Base-by-base conservation (phyloP, 805 yeast species). In the Candida sphagnicola region DNA sequence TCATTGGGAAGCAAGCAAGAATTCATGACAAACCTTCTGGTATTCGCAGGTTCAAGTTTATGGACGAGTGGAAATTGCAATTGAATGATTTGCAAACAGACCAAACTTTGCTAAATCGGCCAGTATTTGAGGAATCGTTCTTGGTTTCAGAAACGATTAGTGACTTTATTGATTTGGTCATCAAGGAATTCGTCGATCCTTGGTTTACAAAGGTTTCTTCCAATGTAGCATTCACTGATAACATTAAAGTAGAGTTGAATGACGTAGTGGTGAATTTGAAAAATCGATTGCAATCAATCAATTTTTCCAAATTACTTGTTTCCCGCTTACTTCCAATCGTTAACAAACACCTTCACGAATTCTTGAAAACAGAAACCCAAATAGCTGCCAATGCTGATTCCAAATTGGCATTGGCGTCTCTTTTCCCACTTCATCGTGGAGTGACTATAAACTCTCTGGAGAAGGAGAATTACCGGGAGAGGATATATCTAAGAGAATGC, bases 301-400 rank as follows among this genome's bases (percentile, higher is more conserved):
- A 86, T 49, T 59, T 75, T 15, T 68, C 88, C 1, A 70, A 71
- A 30, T 52, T 87, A 21, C 43, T 84, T 2, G 80, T 86, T 1
- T 61, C 77, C 21, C 70, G 71, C 32, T 25, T 85, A 0, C 39
- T 85, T 5, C 96, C 96, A 0, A 48, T 82, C 1, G 5, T 87
- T 1, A 80, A 85, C 1, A 74, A 71, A 10, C 95, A 89, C 54
- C 72, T 82, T 42, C 61, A 65, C 5, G 62, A 65, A 5, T 85
- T 72, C 50, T 61, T 73, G 2, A 46, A 48, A 24, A 77, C 78
- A 0, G 67, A 65, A 23, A 72, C 65, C 11, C 31, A 51, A 1
- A 4, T 31, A 5, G 67, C 65, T 2, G 48, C 35, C 23, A 48
- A 50, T 26, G 11, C 32, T 1, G 51, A 50, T 10, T 39, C 48